These are phyloP conservation scores for Wickerhamomyces sp. DNA, from an alignment of 1,139 yeast species.

Conservation along the genomic window DNA sequence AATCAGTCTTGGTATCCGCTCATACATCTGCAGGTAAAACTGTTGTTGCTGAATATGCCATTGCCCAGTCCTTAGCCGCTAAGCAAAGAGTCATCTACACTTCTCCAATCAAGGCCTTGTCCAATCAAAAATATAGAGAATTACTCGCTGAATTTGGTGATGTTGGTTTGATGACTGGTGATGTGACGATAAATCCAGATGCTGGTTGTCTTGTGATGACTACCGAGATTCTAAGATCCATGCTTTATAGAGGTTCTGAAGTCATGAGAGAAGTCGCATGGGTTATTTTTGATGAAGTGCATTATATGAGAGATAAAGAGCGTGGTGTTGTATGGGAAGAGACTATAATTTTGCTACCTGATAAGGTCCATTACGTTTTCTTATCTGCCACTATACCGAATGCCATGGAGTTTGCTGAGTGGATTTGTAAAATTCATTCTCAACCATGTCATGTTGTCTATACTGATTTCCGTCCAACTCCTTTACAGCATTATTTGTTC, in stretches of 20 bases:
- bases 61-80: constrained; percentile 86
- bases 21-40: constrained; percentile 99
- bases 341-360: constrained; percentile 91
- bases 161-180: constrained; percentile 97
- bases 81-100: constrained; percentile 95
- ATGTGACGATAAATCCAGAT: constrained; percentile 93
- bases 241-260: constrained; percentile 93
- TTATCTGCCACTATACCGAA: constrained; percentile 97
- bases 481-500: constrained; percentile 91
- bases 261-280: constrained; percentile 95
- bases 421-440: constrained; percentile 92
- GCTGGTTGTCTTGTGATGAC: constrained; percentile 98
- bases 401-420: constrained; percentile 97
- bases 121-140: constrained; percentile 95
- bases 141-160: constrained; percentile 88
- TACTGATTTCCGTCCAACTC: constrained; percentile 98
- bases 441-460: constrained; percentile 99
- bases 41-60: constrained; percentile 98
- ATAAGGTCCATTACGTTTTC: constrained; percentile 83
- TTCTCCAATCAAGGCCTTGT: constrained; percentile 93
- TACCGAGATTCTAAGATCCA: constrained; percentile 87
- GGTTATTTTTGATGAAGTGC: constrained; percentile 95
- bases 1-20: constrained; percentile 96
- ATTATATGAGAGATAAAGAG: constrained; percentile 91
- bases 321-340: constrained; percentile 99